A percentile compares a stretch with the other conserved stretches of the same genome.
phyloP scores from a whole-genome alignment of 805 yeast species.

The Lachancea kluyveri region DNA sequence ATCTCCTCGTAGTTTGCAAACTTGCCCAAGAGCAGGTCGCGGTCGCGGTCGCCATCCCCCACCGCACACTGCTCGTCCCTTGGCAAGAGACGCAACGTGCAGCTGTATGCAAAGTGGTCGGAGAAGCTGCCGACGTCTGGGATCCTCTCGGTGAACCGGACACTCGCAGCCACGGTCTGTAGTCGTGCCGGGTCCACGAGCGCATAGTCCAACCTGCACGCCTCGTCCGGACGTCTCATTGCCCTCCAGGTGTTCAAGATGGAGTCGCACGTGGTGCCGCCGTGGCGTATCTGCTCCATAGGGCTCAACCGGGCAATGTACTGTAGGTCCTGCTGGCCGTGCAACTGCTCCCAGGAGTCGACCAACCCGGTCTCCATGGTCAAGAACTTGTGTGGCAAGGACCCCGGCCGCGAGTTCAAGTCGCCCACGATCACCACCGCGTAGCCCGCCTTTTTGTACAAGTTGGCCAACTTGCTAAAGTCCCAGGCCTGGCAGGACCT shows the following conservation, averaged over 20 bases:
- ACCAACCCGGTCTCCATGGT: slow-evolving; percentile 59
- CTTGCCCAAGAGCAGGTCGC: slow-evolving; percentile 11
- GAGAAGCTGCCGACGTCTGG: slow-evolving; percentile 72
- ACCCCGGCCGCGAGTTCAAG: slow-evolving; percentile 81
- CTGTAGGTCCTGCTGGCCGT: slow-evolving; percentile 42
- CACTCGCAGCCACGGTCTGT: slow-evolving; percentile 54
- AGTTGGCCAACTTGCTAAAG: slow-evolving; percentile 57
- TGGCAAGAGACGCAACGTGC: slow-evolving; percentile 33
- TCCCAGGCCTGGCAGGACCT: slow-evolving; percentile 97
- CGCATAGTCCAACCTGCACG: slow-evolving; percentile 88
- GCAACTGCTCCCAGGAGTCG: slow-evolving; percentile 77
- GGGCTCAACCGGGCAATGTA: slow-evolving; percentile 44
- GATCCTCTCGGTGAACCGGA: slow-evolving; percentile 64
- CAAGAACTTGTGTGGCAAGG: slow-evolving; percentile 71
- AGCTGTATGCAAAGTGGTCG: slow-evolving; percentile 84
- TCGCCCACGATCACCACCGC: slow-evolving; percentile 90
- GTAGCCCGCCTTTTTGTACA: slow-evolving; percentile 67
- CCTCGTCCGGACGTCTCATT: slow-evolving; percentile 48
- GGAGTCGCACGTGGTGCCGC: slow-evolving; percentile 90
- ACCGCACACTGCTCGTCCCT: slow-evolving; percentile 7
- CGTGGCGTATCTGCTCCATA: slow-evolving; percentile 55
- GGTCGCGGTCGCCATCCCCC: slow-evolving; percentile 4
- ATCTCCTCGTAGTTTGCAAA: slow-evolving; percentile 42
- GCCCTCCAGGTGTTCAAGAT: slow-evolving; percentile 80
- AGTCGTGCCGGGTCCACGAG: slow-evolving; percentile 56